Conservation (phyloP, 2,329 filamentous ascomycete species). For the Fusarium sp. region DNA sequence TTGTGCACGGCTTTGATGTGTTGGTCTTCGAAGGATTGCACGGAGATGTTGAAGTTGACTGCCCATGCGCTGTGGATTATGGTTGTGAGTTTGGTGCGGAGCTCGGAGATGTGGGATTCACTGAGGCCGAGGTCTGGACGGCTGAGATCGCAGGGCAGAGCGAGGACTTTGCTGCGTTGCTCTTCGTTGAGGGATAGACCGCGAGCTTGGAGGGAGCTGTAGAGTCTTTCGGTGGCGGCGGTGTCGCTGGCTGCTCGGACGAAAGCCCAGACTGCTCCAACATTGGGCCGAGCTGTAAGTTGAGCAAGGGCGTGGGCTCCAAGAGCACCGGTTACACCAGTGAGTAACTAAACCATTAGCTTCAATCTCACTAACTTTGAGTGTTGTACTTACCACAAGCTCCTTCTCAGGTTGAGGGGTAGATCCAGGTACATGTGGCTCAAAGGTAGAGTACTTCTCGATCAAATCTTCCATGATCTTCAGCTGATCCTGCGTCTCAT, state of each 20-base stretch:
- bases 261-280: slow-evolving; percentile 57
- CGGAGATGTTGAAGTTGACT: slow-evolving; percentile 64
- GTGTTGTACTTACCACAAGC: slow-evolving; percentile 41
- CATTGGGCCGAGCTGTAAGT: slow-evolving; percentile 64
- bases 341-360: slow-evolving; percentile 53
- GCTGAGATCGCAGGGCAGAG: slow-evolving; percentile 33
- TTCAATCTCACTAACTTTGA: rapidly evolving
- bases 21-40: slow-evolving; percentile 59
- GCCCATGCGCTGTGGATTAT: slow-evolving; percentile 64
- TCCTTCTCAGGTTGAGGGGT: slow-evolving; percentile 41
- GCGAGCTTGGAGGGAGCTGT: slow-evolving; percentile 18
- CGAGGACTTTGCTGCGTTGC: slow-evolving; percentile 39
- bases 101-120: slow-evolving; percentile 39
- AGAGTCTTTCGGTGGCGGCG: slow-evolving; percentile 9
- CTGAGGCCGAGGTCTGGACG: slow-evolving; percentile 27
- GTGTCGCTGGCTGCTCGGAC: slow-evolving; percentile 24
- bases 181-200: slow-evolving; percentile 6
- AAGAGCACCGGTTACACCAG: slow-evolving; percentile 69
- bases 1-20: slow-evolving; percentile 57
- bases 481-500: slow-evolving; percentile 38
- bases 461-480: slow-evolving; percentile 47
- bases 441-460: slow-evolving; percentile 50
- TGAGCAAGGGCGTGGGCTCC: slow-evolving; percentile 67
- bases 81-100: slow-evolving; percentile 48
- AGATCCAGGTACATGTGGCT: slow-evolving; percentile 32